phyloP scores from a whole-genome alignment of 805 yeast genomes.

The Ogataea kodamae region DNA sequence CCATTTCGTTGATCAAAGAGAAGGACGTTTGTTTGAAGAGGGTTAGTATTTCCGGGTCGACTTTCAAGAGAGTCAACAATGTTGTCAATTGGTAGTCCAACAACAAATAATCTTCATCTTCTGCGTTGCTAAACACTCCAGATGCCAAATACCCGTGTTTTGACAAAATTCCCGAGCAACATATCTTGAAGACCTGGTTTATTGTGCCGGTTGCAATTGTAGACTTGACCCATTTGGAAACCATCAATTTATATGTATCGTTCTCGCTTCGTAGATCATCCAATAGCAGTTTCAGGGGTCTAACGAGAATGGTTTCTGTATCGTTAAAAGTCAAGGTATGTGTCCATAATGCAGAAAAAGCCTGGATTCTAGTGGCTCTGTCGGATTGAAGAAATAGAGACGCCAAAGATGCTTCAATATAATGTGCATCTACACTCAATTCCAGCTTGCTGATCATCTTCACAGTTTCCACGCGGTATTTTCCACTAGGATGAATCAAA shows the following conservation, averaged over 20 bases:
- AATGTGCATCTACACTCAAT: constrained; percentile 45
- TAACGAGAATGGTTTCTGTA: constrained; percentile 44
- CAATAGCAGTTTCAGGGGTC: constrained; percentile 64
- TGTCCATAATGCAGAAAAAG: constrained; percentile 69
- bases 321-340: constrained; percentile 57
- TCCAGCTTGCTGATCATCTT: constrained; percentile 61
- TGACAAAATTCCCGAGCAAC: constrained; percentile 54
- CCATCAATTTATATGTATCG: constrained; percentile 40
- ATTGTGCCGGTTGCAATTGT: constrained; percentile 50
- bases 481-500: constrained; percentile 46
- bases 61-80: constrained; percentile 48
- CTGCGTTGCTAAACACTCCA: constrained; percentile 25
- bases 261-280: constrained; percentile 54
- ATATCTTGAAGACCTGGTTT: constrained; percentile 55
- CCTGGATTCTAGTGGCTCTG: constrained; percentile 43
- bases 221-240: constrained; percentile 47
- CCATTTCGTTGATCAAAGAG: constrained; percentile 45
- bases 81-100: constrained; percentile 60
- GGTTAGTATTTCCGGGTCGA: constrained; percentile 43
- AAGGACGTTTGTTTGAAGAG: constrained; percentile 57
- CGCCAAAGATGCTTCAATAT: constrained; percentile 72
- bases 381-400: constrained; percentile 45
- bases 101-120: constrained; percentile 57
- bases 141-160: constrained; percentile 30
- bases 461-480: constrained; percentile 68